These are phyloP conservation scores for Voacanga thouarsii DNA, from an alignment of 257 asterid species.

Conservation along the genomic window DNA sequence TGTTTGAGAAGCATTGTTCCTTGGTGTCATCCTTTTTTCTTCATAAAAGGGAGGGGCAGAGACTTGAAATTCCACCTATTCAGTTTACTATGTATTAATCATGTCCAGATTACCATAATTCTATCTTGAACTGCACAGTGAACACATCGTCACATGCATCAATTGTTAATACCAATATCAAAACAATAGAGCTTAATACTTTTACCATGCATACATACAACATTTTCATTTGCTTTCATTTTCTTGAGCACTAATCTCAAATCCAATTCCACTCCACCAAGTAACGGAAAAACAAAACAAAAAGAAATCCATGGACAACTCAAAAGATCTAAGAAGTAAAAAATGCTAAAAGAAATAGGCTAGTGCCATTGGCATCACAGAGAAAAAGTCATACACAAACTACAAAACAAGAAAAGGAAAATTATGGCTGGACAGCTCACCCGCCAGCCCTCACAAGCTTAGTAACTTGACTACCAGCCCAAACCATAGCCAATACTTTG, in stretches of 20 bases:
- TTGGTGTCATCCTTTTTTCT: background rate
- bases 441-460: slow-evolving; percentile 92
- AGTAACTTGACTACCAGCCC: slow-evolving; percentile 99
- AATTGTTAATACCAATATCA: background rate
- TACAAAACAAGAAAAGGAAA: background rate
- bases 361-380: background rate
- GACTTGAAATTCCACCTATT: background rate
- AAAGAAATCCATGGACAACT: background rate
- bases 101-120: no score
- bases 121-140: background rate
- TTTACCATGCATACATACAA: background rate
- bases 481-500: slow-evolving; percentile 91
- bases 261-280: background rate
- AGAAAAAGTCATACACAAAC: background rate
- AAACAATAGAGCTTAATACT: background rate
- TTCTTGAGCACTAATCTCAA: background rate
- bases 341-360: background rate
- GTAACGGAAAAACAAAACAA: background rate
- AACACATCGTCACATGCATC: background rate
- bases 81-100: background rate
- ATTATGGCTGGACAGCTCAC: slow-evolving; percentile 40
- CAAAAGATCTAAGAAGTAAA: background rate
- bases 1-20: no score
- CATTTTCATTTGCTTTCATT: background rate
- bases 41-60: background rate